phyloP scores from a whole-genome alignment of 106 monocot species.

The Allium cepa region DNA sequence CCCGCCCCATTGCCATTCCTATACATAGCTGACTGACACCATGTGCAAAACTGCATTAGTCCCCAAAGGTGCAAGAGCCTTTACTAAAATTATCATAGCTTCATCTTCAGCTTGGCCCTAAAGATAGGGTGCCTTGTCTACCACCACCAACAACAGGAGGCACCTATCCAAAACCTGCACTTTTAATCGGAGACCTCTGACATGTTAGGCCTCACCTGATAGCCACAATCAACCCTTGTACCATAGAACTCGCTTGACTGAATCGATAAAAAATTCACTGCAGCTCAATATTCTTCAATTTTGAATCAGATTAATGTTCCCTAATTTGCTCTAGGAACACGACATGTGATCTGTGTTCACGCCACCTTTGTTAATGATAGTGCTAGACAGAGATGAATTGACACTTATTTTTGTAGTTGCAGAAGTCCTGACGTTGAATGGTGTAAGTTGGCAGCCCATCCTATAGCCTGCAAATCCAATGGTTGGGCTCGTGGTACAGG shows the following conservation, averaged over 20 bases:
- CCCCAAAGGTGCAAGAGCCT: slow-evolving; percentile 67
- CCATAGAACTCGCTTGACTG: slow-evolving; percentile 52
- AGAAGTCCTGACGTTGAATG: slow-evolving; percentile 50
- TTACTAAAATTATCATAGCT: slow-evolving; percentile 56
- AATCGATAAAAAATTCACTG: slow-evolving; percentile 75
- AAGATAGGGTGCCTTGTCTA: slow-evolving; percentile 24
- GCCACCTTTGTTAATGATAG: slow-evolving; percentile 71
- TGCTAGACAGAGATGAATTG: slow-evolving; percentile 61
- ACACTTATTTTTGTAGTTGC: slow-evolving; percentile 82
- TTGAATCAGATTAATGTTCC: slow-evolving; percentile 63
- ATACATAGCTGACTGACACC: slow-evolving; percentile 55
- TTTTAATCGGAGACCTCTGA: neutral
- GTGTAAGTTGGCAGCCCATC: neutral
- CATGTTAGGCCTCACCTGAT: slow-evolving; percentile 6
- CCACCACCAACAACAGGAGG: neutral
- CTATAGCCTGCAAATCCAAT: too few relatives aligned
- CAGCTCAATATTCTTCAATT: slow-evolving; percentile 63
- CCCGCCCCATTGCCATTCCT: too few relatives aligned
- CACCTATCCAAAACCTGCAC: too few relatives aligned
- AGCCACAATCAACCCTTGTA: slow-evolving; percentile 47
- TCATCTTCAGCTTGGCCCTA: slow-evolving; percentile 40
- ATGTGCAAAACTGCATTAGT: slow-evolving; percentile 71
- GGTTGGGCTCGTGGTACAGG: too few relatives aligned
- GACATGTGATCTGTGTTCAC: slow-evolving; percentile 65
- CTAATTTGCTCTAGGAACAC: slow-evolving; percentile 52